phyloP scores from a whole-genome alignment of 441 rosid genomes.

The Theobroma grandiflorum region DNA sequence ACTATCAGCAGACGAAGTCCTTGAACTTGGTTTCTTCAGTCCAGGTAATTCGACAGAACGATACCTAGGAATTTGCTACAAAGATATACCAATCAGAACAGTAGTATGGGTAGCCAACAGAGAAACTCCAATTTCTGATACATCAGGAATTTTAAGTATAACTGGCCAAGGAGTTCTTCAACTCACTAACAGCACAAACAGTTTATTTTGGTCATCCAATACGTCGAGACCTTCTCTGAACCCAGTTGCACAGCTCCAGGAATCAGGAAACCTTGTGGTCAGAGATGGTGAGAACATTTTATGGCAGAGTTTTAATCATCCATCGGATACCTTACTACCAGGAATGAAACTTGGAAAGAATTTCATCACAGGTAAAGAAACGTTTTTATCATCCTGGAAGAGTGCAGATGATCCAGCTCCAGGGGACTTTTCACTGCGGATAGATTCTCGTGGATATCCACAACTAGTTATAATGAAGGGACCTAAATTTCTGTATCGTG shows the following conservation, averaged over 20 bases:
- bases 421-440: neutral
- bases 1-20: slow-evolving; percentile 26
- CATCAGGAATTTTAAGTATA: slow-evolving; percentile 28
- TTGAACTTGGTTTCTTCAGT: slow-evolving; percentile 39
- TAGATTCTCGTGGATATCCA: slow-evolving; percentile 27
- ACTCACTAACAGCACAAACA: slow-evolving; percentile 21
- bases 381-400: slow-evolving; percentile 38
- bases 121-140: slow-evolving; percentile 29
- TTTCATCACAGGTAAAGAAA: slow-evolving; percentile 9
- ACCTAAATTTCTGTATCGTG: neutral
- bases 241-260: slow-evolving; percentile 44
- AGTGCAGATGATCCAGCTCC: slow-evolving; percentile 26
- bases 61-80: slow-evolving; percentile 41
- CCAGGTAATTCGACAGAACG: slow-evolving; percentile 30
- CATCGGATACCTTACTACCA: slow-evolving; percentile 24
- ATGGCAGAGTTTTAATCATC: slow-evolving; percentile 35
- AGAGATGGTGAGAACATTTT: neutral
- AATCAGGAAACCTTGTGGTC: slow-evolving; percentile 33
- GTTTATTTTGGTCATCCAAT: slow-evolving; percentile 33
- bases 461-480: neutral
- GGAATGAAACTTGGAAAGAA: slow-evolving; percentile 38
- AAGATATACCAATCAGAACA: neutral
- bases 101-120: slow-evolving; percentile 46
- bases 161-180: slow-evolving; percentile 24
- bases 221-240: neutral